Base-by-base conservation (phyloP, 352 stramenopile species). In the Pythium grandisporangium region DNA sequence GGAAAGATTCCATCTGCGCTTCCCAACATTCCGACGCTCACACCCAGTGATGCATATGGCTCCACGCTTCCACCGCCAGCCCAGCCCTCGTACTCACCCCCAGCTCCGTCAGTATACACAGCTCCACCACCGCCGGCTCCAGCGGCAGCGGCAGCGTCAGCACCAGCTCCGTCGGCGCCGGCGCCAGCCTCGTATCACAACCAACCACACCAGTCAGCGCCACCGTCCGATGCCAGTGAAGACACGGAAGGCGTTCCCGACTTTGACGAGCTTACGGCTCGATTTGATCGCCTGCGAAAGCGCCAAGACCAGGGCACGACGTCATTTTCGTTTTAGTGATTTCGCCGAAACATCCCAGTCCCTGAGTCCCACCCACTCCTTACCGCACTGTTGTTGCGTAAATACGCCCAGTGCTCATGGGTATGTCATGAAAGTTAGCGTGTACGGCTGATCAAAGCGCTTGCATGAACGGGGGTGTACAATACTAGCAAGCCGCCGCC, bases 251-350 rank as follows among this genome's bases (percentile, higher is more conserved):
- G 66, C 5, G 59, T 88, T 4, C 78, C 80, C 12, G 80, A 95
- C 55, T 97, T 97, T 63, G 83, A 96, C 42, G 86, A 97, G 53
- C 77, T 98, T 42, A 95, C 89, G 2, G 86, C 85, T 8, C 81
- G 88, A 20, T 98, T 98, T 57, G 81, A 95, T 32, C 75, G 73
- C 5, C 65, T 98, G 45, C 73, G 79, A 30, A 75, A 85, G 55
- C 73, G 68, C 14, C 76, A 86, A 58, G 70, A 84, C 37, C 58
- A 61, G 13, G 55, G 74, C 48, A 55, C 66, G 34, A 63, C 45
- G 11, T 83, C 70, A 7, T 85, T 89, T 45, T 82, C 72, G 16
- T 89, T 89, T 36, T 89, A 7, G 32, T n/a, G 11, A 30, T n/a
- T n/a, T n/a, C n/a, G n/a, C n/a, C n/a, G n/a, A n/a, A n/a, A n/a